Percentiles rank a stretch among this genome's conserved stretches.
Conservation (phyloP, 1,139 yeast species). For the Blastobotrys illinoisensis region DNA sequence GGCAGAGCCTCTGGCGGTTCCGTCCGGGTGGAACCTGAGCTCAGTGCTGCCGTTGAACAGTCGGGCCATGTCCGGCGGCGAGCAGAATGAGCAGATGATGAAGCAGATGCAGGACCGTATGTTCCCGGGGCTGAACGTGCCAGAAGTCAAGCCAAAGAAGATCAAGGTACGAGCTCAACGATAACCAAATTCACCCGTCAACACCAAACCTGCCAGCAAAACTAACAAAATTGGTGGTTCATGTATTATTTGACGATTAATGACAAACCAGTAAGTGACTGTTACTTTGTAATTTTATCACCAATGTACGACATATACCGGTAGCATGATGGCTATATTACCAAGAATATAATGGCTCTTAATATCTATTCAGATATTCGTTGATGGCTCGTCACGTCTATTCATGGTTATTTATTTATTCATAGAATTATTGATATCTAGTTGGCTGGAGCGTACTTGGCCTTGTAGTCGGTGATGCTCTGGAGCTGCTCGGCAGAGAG, state of each 20-base stretch:
- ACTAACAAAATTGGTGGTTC: too few species aligned
- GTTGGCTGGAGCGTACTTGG: slow-evolving; percentile 23
- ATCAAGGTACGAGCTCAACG: slow-evolving; percentile 19
- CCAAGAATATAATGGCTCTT: too few species aligned
- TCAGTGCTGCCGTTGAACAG: slow-evolving; percentile 82
- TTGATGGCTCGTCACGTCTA: too few species aligned
- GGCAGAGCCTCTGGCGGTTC: slow-evolving; percentile 65
- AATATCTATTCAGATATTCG: too few species aligned
- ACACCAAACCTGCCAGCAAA: too few species aligned
- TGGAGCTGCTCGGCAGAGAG: slow-evolving; percentile 38
- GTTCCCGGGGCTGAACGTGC: slow-evolving; percentile 29
- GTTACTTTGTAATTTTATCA: too few species aligned
- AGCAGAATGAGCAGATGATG: slow-evolving; percentile 64
- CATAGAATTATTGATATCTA: too few species aligned
- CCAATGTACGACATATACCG: too few species aligned
- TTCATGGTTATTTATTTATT: too few species aligned
- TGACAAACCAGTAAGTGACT: not conserved
- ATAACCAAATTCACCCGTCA: not conserved
- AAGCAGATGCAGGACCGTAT: slow-evolving; percentile 36
- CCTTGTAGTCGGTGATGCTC: slow-evolving; percentile 33
- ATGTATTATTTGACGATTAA: not conserved
- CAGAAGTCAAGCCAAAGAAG: slow-evolving; percentile 25
- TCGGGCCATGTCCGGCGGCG: slow-evolving; percentile 73
- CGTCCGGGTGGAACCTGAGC: slow-evolving; percentile 81
- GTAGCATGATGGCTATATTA: too few species aligned